These are phyloP conservation scores for Pseudocercospora crystallina DNA, from an alignment of 2,329 filamentous ascomycete species.

Conservation along the genomic window DNA sequence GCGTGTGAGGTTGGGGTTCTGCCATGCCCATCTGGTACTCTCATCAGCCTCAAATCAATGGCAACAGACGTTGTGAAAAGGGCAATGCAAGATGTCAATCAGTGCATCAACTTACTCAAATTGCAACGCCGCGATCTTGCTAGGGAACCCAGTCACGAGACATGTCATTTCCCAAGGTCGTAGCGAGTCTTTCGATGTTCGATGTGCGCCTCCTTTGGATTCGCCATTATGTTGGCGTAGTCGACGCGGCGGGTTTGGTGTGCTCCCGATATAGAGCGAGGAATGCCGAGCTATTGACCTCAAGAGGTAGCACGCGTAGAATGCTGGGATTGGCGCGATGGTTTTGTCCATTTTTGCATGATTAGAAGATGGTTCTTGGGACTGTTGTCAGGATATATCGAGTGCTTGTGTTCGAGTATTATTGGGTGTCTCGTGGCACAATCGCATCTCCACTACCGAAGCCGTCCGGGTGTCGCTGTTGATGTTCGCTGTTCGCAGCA, in stretches of 20 bases:
- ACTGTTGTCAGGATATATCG: background rate
- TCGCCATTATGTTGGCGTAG: slow-evolving; percentile 90
- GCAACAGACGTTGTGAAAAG: no score
- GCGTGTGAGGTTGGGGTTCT: slow-evolving; percentile 76
- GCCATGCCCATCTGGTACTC: slow-evolving; percentile 78
- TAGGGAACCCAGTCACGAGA: slow-evolving; percentile 85
- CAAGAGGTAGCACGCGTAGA: slow-evolving; percentile 92
- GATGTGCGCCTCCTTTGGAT: slow-evolving; percentile 74
- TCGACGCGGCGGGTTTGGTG: slow-evolving; percentile 80
- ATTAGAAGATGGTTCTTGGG: background rate
- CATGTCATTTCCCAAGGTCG: slow-evolving; percentile 91
- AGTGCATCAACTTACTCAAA: slow-evolving; percentile 69
- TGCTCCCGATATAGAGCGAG: slow-evolving; percentile 85
- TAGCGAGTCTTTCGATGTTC: slow-evolving; percentile 66
- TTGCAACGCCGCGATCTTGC: slow-evolving; percentile 81
- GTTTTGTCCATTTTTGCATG: slow-evolving; percentile 24
- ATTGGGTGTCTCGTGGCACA: no score
- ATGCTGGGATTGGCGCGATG: slow-evolving; percentile 67
- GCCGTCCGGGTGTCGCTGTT: no score
- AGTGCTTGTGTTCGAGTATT: no score
- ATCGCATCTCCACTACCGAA: no score
- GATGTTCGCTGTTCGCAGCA: no score
- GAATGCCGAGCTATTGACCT: slow-evolving; percentile 73
- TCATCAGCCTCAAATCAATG: no score
- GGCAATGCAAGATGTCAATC: no score